Conservation (phyloP, 108 stramenopile species). For the Nitzschia palea region DNA sequence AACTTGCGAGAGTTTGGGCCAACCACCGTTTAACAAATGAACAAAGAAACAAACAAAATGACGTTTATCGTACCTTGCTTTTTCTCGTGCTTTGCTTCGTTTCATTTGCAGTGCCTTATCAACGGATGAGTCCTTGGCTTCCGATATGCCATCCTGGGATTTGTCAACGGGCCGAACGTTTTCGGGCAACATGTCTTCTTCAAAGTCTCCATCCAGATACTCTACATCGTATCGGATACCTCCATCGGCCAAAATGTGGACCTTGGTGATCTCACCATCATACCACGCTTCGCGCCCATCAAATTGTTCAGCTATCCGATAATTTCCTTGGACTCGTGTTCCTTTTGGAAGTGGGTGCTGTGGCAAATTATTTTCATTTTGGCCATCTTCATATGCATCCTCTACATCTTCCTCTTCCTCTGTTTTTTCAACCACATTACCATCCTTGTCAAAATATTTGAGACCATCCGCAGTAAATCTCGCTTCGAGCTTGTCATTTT, state of each 20-base stretch:
- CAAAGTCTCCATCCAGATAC: conserved; percentile 88
- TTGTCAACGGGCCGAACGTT: conserved; percentile 54
- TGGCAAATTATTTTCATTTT: conserved; percentile 13
- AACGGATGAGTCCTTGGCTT: conserved; percentile 38
- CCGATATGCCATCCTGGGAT: conserved; percentile 47
- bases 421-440: conserved; percentile 62
- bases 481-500: conserved; percentile 47
- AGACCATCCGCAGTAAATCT: conserved; percentile 85
- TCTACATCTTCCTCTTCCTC: conserved; percentile 39
- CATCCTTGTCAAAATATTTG: conserved; percentile 67
- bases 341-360: conserved; percentile 49
- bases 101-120: conserved; percentile 45
- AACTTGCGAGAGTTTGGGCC: conserved; percentile 16
- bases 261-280: conserved; percentile 60
- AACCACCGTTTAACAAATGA: conserved; percentile 19
- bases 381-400: conserved; percentile 32
- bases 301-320: conserved; percentile 77
- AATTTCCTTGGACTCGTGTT: conserved; percentile 74
- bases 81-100: conserved; percentile 67
- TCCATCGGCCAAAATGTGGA: conserved; percentile 45
- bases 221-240: conserved; percentile 66
- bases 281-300: conserved; percentile 73
- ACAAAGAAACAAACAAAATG: background rate
- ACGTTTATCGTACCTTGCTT: conserved; percentile 79
- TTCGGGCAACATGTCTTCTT: conserved; percentile 68